These are phyloP conservation scores for Chrysochromulina tobinii DNA, from an alignment of 78 protist genomes.

Conservation along the genomic window DNA sequence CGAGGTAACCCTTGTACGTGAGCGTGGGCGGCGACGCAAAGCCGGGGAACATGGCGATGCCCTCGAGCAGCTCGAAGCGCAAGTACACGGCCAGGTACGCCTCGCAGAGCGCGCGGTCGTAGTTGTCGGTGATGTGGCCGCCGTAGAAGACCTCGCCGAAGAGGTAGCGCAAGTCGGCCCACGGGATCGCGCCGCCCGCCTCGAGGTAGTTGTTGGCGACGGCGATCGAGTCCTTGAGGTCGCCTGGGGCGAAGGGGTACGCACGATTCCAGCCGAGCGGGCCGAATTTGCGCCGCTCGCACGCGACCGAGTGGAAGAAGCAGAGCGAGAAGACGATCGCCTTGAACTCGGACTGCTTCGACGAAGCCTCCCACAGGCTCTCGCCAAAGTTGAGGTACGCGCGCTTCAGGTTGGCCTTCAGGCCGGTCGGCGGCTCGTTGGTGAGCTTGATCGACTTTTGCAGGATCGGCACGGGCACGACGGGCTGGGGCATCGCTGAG, in stretches of 20 bases:
- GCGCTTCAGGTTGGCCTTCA: constrained; percentile 77
- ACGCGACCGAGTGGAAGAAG: constrained; percentile 86
- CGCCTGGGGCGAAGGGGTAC: constrained; percentile 90
- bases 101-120: constrained; percentile 77
- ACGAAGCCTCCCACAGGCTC: constrained; percentile 74
- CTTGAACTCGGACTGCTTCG: constrained; percentile 70
- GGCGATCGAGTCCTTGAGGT: constrained; percentile 65
- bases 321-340: constrained; percentile 77
- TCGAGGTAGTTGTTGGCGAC: constrained; percentile 84
- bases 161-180: constrained; percentile 89
- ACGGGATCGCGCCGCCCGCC: constrained; percentile 71
- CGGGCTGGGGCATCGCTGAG: constrained; percentile 52
- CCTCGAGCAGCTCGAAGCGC: constrained; percentile 62
- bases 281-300: constrained; percentile 91
- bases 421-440: constrained; percentile 90
- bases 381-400: constrained; percentile 69
- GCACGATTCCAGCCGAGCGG: constrained; percentile 84
- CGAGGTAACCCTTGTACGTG: constrained; percentile 55
- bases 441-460: constrained; percentile 83
- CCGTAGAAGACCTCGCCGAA: constrained; percentile 94
- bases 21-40: constrained; percentile 57
- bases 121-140: constrained; percentile 89
- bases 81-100: constrained; percentile 73
- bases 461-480: constrained; percentile 60
- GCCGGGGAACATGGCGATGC: constrained; percentile 64